Evolutionary conservation across 805 yeast species (phyloP).

Genomic region (Candida ovalis): DNA sequence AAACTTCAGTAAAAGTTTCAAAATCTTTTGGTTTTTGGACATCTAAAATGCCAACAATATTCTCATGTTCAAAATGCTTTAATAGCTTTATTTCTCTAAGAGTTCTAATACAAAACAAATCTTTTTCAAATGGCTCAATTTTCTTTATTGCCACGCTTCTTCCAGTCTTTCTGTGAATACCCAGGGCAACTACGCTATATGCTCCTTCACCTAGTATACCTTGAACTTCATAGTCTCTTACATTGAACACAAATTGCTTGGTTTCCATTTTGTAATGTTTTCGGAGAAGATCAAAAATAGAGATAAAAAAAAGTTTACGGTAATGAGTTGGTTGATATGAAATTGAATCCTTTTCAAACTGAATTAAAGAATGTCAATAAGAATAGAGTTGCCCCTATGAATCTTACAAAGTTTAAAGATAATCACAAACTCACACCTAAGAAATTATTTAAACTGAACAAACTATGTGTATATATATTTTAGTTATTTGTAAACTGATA

Average conservation of each 20-base stretch:
- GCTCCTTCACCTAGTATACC: conserved; percentile 78
- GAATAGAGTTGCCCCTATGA: too few relatives aligned
- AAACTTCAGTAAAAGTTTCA: conserved; percentile 66
- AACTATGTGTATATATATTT: too few relatives aligned
- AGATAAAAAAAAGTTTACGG: too few relatives aligned
- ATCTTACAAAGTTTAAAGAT: too few relatives aligned
- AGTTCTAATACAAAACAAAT: conserved; percentile 65
- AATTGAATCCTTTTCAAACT: too few relatives aligned
- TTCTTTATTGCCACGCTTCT: conserved; percentile 74
- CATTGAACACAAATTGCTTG: conserved; percentile 51
- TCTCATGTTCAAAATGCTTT: conserved; percentile 67
- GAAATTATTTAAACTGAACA: too few relatives aligned
- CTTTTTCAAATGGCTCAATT: conserved; percentile 65
- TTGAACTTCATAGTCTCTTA: conserved; percentile 55
- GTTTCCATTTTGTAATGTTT: conserved; percentile 10
- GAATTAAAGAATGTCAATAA: too few relatives aligned
- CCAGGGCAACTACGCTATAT: conserved; percentile 74
- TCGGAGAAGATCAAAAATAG: too few relatives aligned
- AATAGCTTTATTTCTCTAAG: conserved; percentile 66
- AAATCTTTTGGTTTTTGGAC: conserved; percentile 59
- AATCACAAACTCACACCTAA: too few relatives aligned
- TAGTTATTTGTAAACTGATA: too few relatives aligned
- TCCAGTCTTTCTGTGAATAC: conserved; percentile 53
- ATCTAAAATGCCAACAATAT: conserved; percentile 63
- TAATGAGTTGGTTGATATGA: too few relatives aligned